Conservation (phyloP, 768 basidiomycete genomes). For the Lenzites betulinus region DNA sequence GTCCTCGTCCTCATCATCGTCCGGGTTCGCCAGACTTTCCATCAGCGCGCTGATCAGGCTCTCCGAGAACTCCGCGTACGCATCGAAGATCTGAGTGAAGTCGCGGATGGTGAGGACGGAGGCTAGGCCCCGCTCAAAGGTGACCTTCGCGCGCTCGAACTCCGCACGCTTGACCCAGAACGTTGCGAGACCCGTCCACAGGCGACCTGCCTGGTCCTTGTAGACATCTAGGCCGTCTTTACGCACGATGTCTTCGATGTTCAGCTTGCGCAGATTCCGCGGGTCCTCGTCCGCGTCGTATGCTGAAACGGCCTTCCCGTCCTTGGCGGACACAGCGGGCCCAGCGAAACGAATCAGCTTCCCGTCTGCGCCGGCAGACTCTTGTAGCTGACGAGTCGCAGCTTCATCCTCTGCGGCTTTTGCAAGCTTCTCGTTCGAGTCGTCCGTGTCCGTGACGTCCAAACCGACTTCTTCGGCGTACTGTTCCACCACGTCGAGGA, state of each 20-base stretch:
- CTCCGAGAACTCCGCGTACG: conserved; percentile 93
- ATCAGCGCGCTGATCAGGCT: conserved; percentile 87
- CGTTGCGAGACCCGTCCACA: conserved; percentile 96
- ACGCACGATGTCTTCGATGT: conserved; percentile 83
- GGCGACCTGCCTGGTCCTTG: conserved; percentile 93
- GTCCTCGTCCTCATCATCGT: conserved; percentile 77
- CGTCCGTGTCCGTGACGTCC: conserved; percentile 72
- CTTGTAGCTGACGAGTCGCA: conserved; percentile 22
- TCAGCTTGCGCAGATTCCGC: conserved; percentile 63
- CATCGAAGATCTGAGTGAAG: conserved; percentile 97
- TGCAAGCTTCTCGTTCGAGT: conserved; percentile 52
- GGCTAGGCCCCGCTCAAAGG: conserved; percentile 86
- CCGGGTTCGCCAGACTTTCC: conserved; percentile 77
- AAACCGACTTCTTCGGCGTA: conserved; percentile 92
- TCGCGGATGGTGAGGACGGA: conserved; percentile 91
- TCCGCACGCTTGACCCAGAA: conserved; percentile 99
- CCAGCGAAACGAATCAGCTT: conserved; percentile 73
- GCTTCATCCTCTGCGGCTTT: conserved; percentile 42
- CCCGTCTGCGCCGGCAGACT: conserved; percentile 54
- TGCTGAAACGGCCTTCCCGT: conserved; percentile 49
- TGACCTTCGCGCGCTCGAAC: conserved; percentile 85
- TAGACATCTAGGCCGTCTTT: conserved; percentile 88
- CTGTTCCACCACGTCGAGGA: conserved; percentile 88
- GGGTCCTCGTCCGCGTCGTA: conserved; percentile 90
- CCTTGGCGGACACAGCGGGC: conserved; percentile 54